phyloP scores from a whole-genome alignment of 306 rosid species.

The Malus domestica region DNA sequence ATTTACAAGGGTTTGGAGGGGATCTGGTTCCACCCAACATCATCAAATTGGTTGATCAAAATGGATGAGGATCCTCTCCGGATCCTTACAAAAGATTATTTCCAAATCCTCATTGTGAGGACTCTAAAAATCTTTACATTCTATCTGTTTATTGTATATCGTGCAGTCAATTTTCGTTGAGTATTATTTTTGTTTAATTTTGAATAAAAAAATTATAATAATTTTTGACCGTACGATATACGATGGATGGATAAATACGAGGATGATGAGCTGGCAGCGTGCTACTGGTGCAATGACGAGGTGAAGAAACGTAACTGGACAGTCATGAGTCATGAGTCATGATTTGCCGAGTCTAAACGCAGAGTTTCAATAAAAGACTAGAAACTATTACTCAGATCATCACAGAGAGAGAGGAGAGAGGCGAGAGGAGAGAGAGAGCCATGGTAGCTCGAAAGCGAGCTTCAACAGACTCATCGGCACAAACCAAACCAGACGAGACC shows the following conservation, averaged over 20 bases:
- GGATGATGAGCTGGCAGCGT: neutral
- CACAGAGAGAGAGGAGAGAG: neutral
- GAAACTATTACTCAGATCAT: neutral
- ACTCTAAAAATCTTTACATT: too few relatives aligned
- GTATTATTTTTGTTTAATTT: too few relatives aligned
- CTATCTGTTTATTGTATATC: too few relatives aligned
- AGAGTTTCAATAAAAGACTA: neutral
- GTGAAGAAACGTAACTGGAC: neutral
- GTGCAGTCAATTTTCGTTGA: too few relatives aligned
- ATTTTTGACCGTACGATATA: too few relatives aligned
- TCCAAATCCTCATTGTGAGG: too few relatives aligned
- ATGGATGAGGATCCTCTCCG: too few relatives aligned
- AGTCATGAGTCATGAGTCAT: neutral
- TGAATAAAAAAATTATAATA: too few relatives aligned
- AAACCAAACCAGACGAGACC: slow-evolving; percentile 16
- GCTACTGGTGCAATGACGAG: neutral
- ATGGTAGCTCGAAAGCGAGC: slow-evolving; percentile 83
- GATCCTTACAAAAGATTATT: too few relatives aligned
- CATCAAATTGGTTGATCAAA: too few relatives aligned
- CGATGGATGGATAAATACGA: accelerated
- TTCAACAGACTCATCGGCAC: slow-evolving; percentile 27
- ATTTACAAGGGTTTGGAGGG: too few relatives aligned
- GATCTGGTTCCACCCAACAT: too few relatives aligned
- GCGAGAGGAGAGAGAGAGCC: slow-evolving; percentile 6
- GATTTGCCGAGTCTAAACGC: neutral